Evolutionary conservation across 257 asterid genomes (phyloP).

Genomic region (Oldenlandia corymbosa): DNA sequence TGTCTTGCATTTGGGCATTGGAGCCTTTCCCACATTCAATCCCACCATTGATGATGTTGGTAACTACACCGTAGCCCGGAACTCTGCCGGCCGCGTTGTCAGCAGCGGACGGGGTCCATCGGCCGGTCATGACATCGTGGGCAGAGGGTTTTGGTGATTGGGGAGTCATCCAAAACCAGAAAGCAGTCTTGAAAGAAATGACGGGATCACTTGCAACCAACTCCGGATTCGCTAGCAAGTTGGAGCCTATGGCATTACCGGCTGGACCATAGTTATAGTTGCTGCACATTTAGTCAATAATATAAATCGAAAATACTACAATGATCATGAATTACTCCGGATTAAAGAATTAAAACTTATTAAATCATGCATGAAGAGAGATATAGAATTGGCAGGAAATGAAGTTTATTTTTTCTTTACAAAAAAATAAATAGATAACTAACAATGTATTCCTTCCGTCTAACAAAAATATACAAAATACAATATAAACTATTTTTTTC

Average conservation of each 20-base stretch:
- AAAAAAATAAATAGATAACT: too few relatives aligned
- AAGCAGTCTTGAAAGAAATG: constrained; percentile 33
- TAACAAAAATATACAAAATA: too few relatives aligned
- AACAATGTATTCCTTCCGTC: too few relatives aligned
- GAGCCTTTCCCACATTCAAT: constrained; percentile 30
- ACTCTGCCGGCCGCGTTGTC: constrained; percentile 23
- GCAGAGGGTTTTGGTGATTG: constrained; percentile 28
- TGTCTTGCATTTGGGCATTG: constrained; percentile 13
- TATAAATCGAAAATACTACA: too few relatives aligned
- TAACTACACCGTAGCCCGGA: constrained; percentile 31
- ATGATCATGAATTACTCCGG: too few relatives aligned
- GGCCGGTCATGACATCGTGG: constrained; percentile 26
- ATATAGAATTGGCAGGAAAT: too few relatives aligned
- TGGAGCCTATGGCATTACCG: constrained; percentile 22
- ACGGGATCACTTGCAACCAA: constrained; percentile 23
- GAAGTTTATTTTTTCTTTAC: too few relatives aligned
- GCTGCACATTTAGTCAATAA: constrained; percentile 20
- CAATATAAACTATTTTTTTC: too few relatives aligned
- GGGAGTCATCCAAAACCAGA: constrained; percentile 42
- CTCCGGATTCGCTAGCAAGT: constrained; percentile 28
- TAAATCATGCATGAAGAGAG: too few relatives aligned
- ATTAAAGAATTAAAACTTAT: too few relatives aligned
- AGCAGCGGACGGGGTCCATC: constrained; percentile 27
- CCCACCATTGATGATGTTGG: constrained; percentile 39
- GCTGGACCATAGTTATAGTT: constrained; percentile 37